Percentiles rank a stretch among this genome's conserved stretches.
Evolutionary conservation across 2,329 filamentous ascomycete species (phyloP).

Genomic region (Mollisia scopiformis): DNA sequence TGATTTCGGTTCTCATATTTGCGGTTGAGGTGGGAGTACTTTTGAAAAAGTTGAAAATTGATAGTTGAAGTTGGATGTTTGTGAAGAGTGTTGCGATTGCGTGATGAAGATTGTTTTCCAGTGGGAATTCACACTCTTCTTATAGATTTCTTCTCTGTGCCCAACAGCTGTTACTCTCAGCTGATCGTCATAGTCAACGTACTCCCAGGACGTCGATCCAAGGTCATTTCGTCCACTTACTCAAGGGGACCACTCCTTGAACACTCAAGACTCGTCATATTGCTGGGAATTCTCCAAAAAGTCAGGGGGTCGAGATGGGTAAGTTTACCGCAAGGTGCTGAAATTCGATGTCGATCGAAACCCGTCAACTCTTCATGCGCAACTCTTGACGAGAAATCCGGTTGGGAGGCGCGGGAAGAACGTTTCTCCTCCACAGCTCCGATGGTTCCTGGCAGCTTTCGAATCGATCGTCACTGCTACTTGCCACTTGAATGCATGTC

Average conservation of each 20-base stretch:
- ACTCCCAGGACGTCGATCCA: conserved; percentile 16
- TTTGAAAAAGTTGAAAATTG: conserved; percentile 8
- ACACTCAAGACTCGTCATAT: conserved; percentile 17
- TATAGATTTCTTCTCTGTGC: conserved; percentile 20
- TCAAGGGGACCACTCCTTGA: conserved; percentile 7
- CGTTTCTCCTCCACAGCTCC: conserved; percentile 4
- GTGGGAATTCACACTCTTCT: conserved; percentile 15
- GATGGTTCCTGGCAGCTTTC: conserved; percentile 19
- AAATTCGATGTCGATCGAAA: conserved; percentile 22
- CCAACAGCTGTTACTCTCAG: neutral
- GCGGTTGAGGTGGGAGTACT: conserved; percentile 3
- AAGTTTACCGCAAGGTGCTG: neutral
- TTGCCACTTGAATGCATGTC: conserved; percentile 17
- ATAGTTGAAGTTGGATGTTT: conserved; percentile 5
- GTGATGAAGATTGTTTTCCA: conserved; percentile 11
- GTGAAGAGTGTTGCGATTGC: conserved; percentile 6
- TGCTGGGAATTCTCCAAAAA: neutral
- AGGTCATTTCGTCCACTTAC: conserved; percentile 6
- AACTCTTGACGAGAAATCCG: neutral
- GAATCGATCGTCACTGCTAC: conserved; percentile 12
- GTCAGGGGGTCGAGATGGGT: neutral
- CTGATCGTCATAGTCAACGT: conserved; percentile 9
- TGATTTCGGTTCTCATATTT: conserved; percentile 30
- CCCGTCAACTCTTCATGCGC: conserved; percentile 16
- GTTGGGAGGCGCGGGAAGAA: conserved; percentile 1